Conservation (phyloP, 2,329 filamentous ascomycete species). For the Fusarium globosum region DNA sequence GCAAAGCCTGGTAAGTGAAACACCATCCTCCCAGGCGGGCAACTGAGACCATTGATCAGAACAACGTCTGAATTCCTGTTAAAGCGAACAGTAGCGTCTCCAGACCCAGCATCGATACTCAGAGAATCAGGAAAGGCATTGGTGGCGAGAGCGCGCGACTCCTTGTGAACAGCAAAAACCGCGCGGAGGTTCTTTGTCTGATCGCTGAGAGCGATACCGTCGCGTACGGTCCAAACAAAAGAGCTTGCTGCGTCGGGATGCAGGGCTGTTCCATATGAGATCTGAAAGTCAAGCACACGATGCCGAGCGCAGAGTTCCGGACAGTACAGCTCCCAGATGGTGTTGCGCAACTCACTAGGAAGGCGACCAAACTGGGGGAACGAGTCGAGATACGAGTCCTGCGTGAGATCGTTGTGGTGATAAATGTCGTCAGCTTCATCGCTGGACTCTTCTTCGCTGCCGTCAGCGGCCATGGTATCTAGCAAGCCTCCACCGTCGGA, state of each 20-base stretch:
- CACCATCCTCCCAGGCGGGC: constrained; percentile 2
- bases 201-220: constrained; percentile 40
- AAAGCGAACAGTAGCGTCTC: constrained; percentile 45
- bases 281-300: constrained; percentile 46
- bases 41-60: constrained; percentile 33
- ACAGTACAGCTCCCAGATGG: constrained; percentile 49
- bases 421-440: constrained; percentile 13
- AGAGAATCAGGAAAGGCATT: constrained; percentile 49
- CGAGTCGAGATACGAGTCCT: background rate
- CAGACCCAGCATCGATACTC: constrained; percentile 40
- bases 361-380: constrained; percentile 47
- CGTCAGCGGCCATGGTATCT: constrained; percentile 42
- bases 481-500: constrained; percentile 39
- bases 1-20: constrained; percentile 45
- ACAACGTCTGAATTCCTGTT: constrained; percentile 49
- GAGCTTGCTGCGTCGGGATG: constrained; percentile 5
- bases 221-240: constrained; percentile 31
- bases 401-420: background rate
- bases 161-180: constrained; percentile 50
- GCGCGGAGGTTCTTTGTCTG: constrained; percentile 46
- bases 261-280: constrained; percentile 23
- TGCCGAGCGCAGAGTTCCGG: constrained; percentile 44
- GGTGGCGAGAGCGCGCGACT: constrained; percentile 51
- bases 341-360: constrained; percentile 47
- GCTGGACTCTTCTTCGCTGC: constrained; percentile 35